Conservation (phyloP, 345 rosid species). For the Acer yangbiense region DNA sequence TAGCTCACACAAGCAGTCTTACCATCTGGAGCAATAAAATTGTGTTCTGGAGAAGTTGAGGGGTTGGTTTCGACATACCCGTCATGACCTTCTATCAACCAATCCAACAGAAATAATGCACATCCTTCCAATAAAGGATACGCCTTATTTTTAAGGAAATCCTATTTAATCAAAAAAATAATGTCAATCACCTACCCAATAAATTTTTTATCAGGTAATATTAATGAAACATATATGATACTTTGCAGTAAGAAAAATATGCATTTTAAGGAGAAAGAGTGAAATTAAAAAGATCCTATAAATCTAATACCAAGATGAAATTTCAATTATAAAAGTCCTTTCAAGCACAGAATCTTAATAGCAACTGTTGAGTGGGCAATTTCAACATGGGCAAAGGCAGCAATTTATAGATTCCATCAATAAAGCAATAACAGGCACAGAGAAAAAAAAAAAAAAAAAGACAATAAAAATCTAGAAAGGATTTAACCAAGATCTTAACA, state of each 20-base stretch:
- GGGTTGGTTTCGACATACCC: conserved; percentile 89
- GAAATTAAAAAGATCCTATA: not conserved
- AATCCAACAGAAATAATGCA: conserved; percentile 69
- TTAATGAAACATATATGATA: not conserved
- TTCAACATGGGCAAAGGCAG: not conserved
- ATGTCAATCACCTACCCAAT: not conserved
- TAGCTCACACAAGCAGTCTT: conserved; percentile 84
- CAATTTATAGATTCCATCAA: not conserved
- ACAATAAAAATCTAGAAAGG: not conserved
- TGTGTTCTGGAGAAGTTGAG: conserved; percentile 95
- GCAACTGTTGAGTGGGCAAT: not conserved
- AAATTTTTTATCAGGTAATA: not conserved
- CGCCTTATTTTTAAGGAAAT: conserved; percentile 71
- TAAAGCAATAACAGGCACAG: not conserved
- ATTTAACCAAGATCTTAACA: not conserved
- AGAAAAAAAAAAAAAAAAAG: not conserved
- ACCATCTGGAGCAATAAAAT: conserved; percentile 78
- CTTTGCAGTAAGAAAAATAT: not conserved
- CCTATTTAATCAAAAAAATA: conserved; percentile 45
- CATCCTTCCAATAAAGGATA: conserved; percentile 93
- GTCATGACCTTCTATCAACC: conserved; percentile 81
- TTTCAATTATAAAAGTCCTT: not conserved
- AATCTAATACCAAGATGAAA: not conserved
- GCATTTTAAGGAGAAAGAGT: no score
- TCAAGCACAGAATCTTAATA: not conserved